Percentiles rank a stretch among this genome's conserved stretches.
Evolutionary conservation across 441 rosid genomes (phyloP).

Genomic region (Melastoma candidum): DNA sequence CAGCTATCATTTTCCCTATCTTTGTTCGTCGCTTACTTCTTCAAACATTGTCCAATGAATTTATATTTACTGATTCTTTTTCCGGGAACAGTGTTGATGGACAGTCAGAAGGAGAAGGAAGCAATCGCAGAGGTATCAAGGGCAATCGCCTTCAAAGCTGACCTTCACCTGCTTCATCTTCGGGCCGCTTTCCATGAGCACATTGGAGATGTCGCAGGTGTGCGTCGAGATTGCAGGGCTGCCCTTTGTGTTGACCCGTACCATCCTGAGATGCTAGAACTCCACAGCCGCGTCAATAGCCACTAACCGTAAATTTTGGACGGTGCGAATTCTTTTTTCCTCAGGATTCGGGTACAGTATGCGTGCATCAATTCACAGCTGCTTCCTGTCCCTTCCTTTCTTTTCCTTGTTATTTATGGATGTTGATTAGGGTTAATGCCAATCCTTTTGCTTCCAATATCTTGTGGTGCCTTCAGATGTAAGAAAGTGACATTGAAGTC

Average conservation of each 20-base stretch:
- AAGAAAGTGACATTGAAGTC: no score
- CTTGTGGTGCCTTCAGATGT: no score
- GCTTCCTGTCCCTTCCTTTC: no score
- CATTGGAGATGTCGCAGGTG: slow-evolving; percentile 53
- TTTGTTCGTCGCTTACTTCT: no score
- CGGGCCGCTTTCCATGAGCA: slow-evolving; percentile 96
- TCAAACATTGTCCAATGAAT: no score
- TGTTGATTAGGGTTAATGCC: no score
- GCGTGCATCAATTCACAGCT: not conserved
- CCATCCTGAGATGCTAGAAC: slow-evolving; percentile 89
- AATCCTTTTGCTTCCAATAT: no score
- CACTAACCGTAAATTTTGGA: slow-evolving; percentile 53
- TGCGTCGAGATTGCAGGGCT: slow-evolving; percentile 83
- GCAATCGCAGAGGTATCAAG: slow-evolving; percentile 83
- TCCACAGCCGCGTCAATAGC: slow-evolving; percentile 85
- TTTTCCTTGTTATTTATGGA: no score
- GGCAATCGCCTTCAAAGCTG: slow-evolving; percentile 90
- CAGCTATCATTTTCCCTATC: not conserved
- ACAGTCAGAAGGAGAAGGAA: slow-evolving; percentile 70
- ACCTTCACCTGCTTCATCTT: slow-evolving; percentile 83
- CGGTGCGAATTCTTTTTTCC: not conserved
- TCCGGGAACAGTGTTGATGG: slow-evolving; percentile 68
- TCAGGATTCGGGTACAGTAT: slow-evolving; percentile 2
- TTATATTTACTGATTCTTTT: no score
- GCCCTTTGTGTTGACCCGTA: slow-evolving; percentile 93